phyloP scores from a whole-genome alignment of 108 stramenopile species.

The Skeletonema menzelii region DNA sequence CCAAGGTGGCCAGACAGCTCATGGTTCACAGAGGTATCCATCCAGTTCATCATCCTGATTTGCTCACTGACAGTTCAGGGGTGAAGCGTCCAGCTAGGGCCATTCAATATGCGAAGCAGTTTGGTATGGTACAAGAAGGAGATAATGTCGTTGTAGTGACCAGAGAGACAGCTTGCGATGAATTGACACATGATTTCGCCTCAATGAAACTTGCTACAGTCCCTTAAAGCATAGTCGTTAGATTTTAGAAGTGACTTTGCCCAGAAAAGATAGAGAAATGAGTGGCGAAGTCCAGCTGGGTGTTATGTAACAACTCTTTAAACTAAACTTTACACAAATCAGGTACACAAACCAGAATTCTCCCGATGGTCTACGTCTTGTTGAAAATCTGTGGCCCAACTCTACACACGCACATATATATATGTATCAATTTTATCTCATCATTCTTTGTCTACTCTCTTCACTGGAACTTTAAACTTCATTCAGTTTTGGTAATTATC shows the following conservation, averaged over 20 bases:
- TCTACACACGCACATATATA: too few species aligned
- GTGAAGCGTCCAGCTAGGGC: slow-evolving; percentile 54
- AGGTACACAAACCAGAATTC: not conserved
- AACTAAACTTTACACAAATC: not conserved
- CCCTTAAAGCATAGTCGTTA: slow-evolving; percentile 19
- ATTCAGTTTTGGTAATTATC: too few species aligned
- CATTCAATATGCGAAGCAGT: slow-evolving; percentile 61
- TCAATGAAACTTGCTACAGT: slow-evolving; percentile 65
- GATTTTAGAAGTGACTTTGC: not conserved
- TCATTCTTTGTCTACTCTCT: not conserved
- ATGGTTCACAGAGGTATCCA: slow-evolving; percentile 81
- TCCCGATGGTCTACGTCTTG: not conserved
- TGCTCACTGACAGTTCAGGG: slow-evolving; percentile 21
- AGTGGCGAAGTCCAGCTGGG: slow-evolving; percentile 1
- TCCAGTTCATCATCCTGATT: slow-evolving; percentile 65
- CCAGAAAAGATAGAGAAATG: not conserved
- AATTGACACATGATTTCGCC: slow-evolving; percentile 42
- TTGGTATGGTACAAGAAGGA: slow-evolving; percentile 70
- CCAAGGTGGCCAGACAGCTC: slow-evolving; percentile 78
- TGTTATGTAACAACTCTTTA: not conserved
- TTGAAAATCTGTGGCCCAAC: not conserved
- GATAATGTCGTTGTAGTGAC: slow-evolving; percentile 68
- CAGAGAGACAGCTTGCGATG: slow-evolving; percentile 43
- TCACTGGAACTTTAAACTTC: too few species aligned
- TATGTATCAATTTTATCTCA: slow-evolving; percentile 14